Evolutionary conservation across 768 basidiomycete genomes (phyloP).

Genomic region (Trametes villosa): DNA sequence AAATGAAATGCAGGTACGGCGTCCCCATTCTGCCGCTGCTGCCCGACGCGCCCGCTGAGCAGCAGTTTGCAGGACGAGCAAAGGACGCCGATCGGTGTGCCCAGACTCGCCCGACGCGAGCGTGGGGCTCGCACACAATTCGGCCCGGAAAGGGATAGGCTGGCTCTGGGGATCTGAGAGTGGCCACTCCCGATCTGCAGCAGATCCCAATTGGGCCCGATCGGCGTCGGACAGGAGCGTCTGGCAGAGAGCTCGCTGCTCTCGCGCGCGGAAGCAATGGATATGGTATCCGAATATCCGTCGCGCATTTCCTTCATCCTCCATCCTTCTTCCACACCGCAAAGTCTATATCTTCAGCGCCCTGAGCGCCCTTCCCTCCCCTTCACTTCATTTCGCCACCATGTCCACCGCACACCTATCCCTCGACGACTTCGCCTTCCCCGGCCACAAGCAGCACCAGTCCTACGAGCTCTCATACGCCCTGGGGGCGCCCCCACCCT

Average conservation of each 20-base stretch:
- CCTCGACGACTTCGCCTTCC: constrained; percentile 25
- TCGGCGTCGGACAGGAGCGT: constrained; percentile 15
- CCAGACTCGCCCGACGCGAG: not conserved
- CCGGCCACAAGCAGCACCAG: constrained; percentile 7
- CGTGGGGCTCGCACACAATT: constrained; percentile 9
- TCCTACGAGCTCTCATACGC: constrained; percentile 26
- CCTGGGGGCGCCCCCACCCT: constrained; percentile 17
- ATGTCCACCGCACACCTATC: constrained; percentile 27
- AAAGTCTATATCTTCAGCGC: constrained; percentile 11
- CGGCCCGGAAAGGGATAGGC: not conserved
- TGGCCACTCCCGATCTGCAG: constrained; percentile 1
- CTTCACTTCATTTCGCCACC: constrained; percentile 8
- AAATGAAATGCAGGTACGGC: too few relatives aligned
- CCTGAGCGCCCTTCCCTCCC: not conserved
- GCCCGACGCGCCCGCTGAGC: too few relatives aligned
- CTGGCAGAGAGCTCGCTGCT: not conserved
- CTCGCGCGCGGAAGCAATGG: constrained; percentile 13
- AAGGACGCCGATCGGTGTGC: not conserved
- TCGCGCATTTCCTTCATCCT: constrained; percentile 16
- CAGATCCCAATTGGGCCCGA: constrained; percentile 14
- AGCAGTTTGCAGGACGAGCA: not conserved
- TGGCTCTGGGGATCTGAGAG: not conserved
- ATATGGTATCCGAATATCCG: constrained; percentile 21
- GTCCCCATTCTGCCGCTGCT: too few relatives aligned
- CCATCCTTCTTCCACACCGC: constrained; percentile 16